These are phyloP conservation scores for Phytomonas francai DNA, from an alignment of 208 protist species.

Conservation along the genomic window DNA sequence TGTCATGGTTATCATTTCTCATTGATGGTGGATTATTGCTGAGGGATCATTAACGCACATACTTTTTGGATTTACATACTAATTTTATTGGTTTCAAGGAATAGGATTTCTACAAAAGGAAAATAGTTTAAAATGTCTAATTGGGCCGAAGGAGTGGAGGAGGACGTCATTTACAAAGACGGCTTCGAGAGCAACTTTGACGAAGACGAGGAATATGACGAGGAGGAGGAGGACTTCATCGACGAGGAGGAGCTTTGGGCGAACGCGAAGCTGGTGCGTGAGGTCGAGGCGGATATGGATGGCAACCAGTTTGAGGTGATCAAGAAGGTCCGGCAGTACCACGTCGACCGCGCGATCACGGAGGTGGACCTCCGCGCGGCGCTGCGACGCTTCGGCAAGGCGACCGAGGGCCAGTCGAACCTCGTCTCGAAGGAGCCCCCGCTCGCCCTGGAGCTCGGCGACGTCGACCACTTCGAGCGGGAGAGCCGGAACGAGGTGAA, in stretches of 20 bases:
- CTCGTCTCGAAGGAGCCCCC: slow-evolving; percentile 59
- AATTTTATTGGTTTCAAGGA: slow-evolving; percentile 9
- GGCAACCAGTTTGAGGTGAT: slow-evolving; percentile 53
- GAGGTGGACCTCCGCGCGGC: slow-evolving; percentile 47
- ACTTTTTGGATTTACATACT: slow-evolving; percentile 5
- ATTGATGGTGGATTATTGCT: not conserved
- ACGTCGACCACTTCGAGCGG: slow-evolving; percentile 63
- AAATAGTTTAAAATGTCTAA: slow-evolving; percentile 20
- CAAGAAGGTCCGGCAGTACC: slow-evolving; percentile 59
- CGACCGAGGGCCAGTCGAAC: slow-evolving; percentile 18
- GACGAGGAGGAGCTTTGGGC: slow-evolving; percentile 40
- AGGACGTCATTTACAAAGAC: slow-evolving; percentile 32
- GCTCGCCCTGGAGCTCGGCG: slow-evolving; percentile 70
- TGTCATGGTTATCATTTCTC: not conserved
- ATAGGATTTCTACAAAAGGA: not conserved
- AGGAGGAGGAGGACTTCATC: slow-evolving; percentile 5
- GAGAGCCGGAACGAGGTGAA: slow-evolving; percentile 65
- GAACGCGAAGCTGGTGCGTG: slow-evolving; percentile 45
- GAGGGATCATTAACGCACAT: not conserved
- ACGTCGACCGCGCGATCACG: slow-evolving; percentile 39
- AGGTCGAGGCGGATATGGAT: slow-evolving; percentile 35
- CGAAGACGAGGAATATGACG: slow-evolving; percentile 24
- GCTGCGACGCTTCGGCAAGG: slow-evolving; percentile 53
- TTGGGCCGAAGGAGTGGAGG: slow-evolving; percentile 49
- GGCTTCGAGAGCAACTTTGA: slow-evolving; percentile 27